These are phyloP conservation scores for Globisporangium polare DNA, from an alignment of 352 stramenopile genomes.

Conservation along the genomic window DNA sequence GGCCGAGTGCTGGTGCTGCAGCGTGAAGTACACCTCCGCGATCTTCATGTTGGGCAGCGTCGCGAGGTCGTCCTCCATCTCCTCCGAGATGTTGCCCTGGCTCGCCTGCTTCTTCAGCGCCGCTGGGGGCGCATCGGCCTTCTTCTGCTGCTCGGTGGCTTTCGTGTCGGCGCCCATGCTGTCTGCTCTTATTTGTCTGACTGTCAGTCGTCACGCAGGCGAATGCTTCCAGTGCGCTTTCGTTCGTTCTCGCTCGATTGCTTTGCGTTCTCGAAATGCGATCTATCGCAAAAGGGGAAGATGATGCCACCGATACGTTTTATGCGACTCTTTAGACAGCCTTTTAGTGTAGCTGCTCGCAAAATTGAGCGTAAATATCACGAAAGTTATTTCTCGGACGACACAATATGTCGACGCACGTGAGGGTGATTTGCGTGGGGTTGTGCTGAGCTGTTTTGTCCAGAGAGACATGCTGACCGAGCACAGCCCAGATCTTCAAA, in stretches of 20 bases:
- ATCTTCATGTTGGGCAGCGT: slow-evolving; percentile 80
- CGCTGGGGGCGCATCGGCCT: neutral
- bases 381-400: too few species aligned
- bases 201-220: neutral
- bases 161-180: slow-evolving; percentile 4
- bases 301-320: neutral
- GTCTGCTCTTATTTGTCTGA: neutral
- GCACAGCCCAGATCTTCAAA: too few species aligned
- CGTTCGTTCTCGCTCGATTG: neutral
- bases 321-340: too few species aligned
- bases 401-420: too few species aligned
- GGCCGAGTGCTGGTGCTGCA: slow-evolving; percentile 63
- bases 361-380: too few species aligned
- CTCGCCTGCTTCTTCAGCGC: slow-evolving; percentile 69
- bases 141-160: slow-evolving; percentile 1
- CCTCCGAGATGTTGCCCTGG: slow-evolving; percentile 80
- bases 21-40: slow-evolving; percentile 65
- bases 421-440: too few species aligned
- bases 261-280: neutral
- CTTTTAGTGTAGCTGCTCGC: too few species aligned
- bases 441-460: too few species aligned
- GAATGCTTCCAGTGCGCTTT: slow-evolving; percentile 4
- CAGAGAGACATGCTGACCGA: too few species aligned
- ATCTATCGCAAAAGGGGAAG: neutral
- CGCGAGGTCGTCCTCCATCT: slow-evolving; percentile 80